Evolutionary conservation across 441 rosid genomes (phyloP).

Genomic region (Gossypium aridum): DNA sequence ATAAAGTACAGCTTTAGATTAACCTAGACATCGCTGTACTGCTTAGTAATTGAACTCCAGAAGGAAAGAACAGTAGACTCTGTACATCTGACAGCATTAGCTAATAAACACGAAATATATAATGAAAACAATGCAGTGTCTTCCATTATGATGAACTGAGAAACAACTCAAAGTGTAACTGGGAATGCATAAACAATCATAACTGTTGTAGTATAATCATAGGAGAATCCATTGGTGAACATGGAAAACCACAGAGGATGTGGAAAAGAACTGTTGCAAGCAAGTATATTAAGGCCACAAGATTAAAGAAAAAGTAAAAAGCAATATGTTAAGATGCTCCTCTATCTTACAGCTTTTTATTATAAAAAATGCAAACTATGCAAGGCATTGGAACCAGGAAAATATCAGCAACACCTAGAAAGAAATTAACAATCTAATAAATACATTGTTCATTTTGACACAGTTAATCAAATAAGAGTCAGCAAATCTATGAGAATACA

Average conservation of each 20-base stretch:
- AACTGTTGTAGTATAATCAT: background rate
- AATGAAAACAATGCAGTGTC: background rate
- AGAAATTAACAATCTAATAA: background rate
- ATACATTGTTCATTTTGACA: background rate
- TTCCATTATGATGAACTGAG: background rate
- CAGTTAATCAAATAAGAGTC: background rate
- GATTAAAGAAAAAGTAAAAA: background rate
- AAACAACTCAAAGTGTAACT: background rate
- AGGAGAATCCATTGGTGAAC: slow-evolving; percentile 1
- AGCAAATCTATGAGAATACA: background rate
- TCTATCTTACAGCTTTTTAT: background rate
- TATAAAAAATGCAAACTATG: background rate
- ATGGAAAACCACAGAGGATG: background rate
- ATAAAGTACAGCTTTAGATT: background rate
- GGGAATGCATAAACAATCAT: background rate
- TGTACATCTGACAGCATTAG: background rate
- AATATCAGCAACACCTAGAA: background rate
- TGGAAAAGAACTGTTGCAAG: background rate
- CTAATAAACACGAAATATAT: background rate
- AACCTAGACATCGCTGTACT: background rate
- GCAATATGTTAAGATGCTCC: background rate
- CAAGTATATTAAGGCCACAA: background rate
- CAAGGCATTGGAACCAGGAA: background rate
- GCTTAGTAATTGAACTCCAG: background rate
- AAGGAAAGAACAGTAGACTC: background rate